These are phyloP conservation scores for Chrysanthemum lavandulifolium DNA, from an alignment of 129 eudicot species.

Conservation along the genomic window DNA sequence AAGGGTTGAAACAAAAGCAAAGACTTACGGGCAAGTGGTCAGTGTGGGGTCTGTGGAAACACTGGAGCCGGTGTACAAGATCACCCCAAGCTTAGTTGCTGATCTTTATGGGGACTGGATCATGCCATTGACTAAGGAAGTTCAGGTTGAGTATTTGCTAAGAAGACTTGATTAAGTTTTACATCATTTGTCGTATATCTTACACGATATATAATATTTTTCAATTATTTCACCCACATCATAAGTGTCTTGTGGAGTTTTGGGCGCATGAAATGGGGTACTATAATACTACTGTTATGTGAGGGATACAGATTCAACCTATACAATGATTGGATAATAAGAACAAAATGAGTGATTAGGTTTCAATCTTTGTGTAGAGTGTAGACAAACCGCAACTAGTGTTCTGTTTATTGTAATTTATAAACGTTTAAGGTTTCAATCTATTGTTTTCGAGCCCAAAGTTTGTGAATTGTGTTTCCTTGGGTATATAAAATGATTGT, in stretches of 20 bases:
- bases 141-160: slow-evolving; percentile 68
- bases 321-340: not conserved
- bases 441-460: not conserved
- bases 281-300: not conserved
- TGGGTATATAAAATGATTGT: no score
- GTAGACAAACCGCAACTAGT: not conserved
- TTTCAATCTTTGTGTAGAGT: not conserved
- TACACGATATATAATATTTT: not conserved
- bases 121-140: slow-evolving; percentile 82
- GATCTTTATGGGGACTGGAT: slow-evolving; percentile 80
- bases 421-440: not conserved
- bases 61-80: slow-evolving; percentile 60
- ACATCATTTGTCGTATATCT: not conserved
- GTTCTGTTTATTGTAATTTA: not conserved
- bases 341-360: not conserved
- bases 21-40: slow-evolving; percentile 66
- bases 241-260: not conserved
- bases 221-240: not conserved
- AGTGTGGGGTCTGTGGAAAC: slow-evolving; percentile 20
- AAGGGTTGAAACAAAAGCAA: slow-evolving; percentile 75
- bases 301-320: not conserved
- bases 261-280: no score
- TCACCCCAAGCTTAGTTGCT: slow-evolving; percentile 68
- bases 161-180: slow-evolving; percentile 24
- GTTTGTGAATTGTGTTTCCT: no score